Percentiles rank a stretch among this genome's conserved stretches.
Conservation (phyloP, 768 basidiomycete species). For the Cystofilobasidium macerans region DNA sequence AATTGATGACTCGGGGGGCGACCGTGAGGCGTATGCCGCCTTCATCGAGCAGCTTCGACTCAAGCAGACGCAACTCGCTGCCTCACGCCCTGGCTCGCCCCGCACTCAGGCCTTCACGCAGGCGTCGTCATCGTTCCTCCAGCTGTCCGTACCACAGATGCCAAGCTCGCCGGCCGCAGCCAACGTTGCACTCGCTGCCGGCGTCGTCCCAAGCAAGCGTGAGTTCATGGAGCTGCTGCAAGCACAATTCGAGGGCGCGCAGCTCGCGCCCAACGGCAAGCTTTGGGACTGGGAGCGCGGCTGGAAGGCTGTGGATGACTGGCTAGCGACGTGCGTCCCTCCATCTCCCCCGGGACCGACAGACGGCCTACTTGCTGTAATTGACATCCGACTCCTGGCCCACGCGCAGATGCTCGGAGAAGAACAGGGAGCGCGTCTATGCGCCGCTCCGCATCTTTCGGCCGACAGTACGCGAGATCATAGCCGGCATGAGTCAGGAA, state of each 20-base stretch:
- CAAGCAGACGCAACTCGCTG: conserved; percentile 3
- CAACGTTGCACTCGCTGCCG: neutral
- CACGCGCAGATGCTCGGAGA: conserved; percentile 60
- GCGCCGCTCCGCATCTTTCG: conserved; percentile 7
- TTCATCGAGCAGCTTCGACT: conserved; percentile 3
- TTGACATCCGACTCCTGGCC: conserved; percentile 5
- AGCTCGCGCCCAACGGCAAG: conserved; percentile 4
- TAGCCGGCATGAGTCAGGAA: conserved; percentile 35
- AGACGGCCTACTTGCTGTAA: no score
- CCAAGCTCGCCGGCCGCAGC: neutral
- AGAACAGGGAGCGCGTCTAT: conserved; percentile 46
- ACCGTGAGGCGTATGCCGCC: neutral
- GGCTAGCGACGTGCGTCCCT: conserved; percentile 70
- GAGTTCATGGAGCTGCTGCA: conserved; percentile 11
- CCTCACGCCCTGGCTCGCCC: neutral
- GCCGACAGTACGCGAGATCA: conserved; percentile 37
- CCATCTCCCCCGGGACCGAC: neutral
- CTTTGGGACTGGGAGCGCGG: conserved; percentile 41
- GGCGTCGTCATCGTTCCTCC: neutral
- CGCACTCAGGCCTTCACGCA: neutral
- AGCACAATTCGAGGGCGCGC: conserved; percentile 16
- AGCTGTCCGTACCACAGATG: neutral
- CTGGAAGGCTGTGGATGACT: conserved; percentile 75
- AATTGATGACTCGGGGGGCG: neutral
- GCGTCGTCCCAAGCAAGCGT: neutral